A percentile compares a stretch with the other conserved stretches of the same genome.
These are phyloP conservation scores for Onygena corvina DNA, from an alignment of 2,329 filamentous ascomycete species.

Conservation along the genomic window DNA sequence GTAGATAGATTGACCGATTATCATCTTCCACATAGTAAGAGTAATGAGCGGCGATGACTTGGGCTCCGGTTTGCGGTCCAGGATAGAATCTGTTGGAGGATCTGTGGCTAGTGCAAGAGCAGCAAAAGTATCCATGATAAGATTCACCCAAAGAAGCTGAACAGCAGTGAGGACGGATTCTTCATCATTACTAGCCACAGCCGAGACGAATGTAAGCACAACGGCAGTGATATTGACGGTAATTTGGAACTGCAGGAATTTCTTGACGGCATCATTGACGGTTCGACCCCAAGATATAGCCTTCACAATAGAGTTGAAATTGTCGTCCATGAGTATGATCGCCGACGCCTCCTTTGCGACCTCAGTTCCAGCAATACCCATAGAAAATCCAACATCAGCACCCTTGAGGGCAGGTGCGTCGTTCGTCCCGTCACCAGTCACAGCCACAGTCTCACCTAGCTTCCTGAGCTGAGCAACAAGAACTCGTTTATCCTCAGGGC, in stretches of 20 bases:
- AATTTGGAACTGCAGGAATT: slow-evolving; percentile 51
- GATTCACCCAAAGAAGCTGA: slow-evolving; percentile 88
- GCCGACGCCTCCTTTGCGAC: slow-evolving; percentile 56
- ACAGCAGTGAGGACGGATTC: slow-evolving; percentile 72
- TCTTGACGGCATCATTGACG: slow-evolving; percentile 56
- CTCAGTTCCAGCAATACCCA: slow-evolving; percentile 56
- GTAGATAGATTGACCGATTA: slow-evolving; percentile 81
- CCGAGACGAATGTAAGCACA: slow-evolving; percentile 80
- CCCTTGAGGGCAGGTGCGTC: slow-evolving; percentile 54
- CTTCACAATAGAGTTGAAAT: slow-evolving; percentile 53
- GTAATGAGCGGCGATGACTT: slow-evolving; percentile 70
- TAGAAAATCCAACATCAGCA: slow-evolving; percentile 56
- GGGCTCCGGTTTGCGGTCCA: slow-evolving; percentile 66
- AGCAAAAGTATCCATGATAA: slow-evolving; percentile 95
- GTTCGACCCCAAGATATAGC: slow-evolving; percentile 56
- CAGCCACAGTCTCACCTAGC: slow-evolving; percentile 50
- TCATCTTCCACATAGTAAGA: slow-evolving; percentile 99
- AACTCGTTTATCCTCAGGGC: slow-evolving; percentile 55
- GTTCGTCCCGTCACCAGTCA: slow-evolving; percentile 56
- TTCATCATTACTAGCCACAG: slow-evolving; percentile 59
- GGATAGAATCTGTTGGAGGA: slow-evolving; percentile 64
- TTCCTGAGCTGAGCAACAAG: slow-evolving; percentile 49
- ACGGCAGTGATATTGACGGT: slow-evolving; percentile 90
- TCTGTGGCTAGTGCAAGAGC: slow-evolving; percentile 75
- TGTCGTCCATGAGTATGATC: slow-evolving; percentile 56